Conservation (phyloP, 257 asterid genomes). For the Solanum corneliomulleri region DNA sequence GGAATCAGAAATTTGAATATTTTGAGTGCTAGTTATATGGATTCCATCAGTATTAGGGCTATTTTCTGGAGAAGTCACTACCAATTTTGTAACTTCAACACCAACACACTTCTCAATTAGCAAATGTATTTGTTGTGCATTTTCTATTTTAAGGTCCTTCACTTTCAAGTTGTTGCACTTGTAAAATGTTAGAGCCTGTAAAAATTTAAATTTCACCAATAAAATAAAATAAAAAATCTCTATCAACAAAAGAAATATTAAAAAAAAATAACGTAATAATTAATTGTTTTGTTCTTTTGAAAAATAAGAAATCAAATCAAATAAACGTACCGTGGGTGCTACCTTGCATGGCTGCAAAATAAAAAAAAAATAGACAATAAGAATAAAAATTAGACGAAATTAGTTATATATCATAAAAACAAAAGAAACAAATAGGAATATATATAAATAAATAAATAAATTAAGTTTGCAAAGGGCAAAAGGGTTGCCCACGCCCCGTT, state of each 20-base stretch:
- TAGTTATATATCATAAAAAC: background rate
- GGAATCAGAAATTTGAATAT: constrained; percentile 35
- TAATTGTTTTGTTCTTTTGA: too few relatives aligned
- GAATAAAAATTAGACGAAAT: background rate
- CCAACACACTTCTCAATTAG: constrained; percentile 33
- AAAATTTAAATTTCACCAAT: background rate
- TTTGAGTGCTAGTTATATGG: constrained; percentile 43
- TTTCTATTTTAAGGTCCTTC: constrained; percentile 28
- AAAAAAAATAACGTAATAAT: background rate
- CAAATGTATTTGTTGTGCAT: constrained; percentile 68
- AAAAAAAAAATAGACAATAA: background rate
- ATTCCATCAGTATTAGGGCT: constrained; percentile 93
- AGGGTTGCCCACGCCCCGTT: too few relatives aligned
- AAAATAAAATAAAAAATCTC: too few relatives aligned
- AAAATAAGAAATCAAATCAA: too few relatives aligned
- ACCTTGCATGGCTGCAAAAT: constrained; percentile 57
- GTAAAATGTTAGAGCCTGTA: constrained; percentile 63
- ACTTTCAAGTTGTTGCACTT: constrained; percentile 45
- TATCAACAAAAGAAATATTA: too few relatives aligned
- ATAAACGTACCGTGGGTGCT: constrained; percentile 80
- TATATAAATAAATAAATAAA: too few relatives aligned
- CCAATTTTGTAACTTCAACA: constrained; percentile 37
- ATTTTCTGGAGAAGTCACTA: constrained; percentile 38
- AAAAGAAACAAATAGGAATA: background rate
- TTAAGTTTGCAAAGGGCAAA: background rate